These are phyloP conservation scores for Sanguinoderma infundibulare DNA, from an alignment of 1,284 basidiomycete genomes.

Conservation along the genomic window DNA sequence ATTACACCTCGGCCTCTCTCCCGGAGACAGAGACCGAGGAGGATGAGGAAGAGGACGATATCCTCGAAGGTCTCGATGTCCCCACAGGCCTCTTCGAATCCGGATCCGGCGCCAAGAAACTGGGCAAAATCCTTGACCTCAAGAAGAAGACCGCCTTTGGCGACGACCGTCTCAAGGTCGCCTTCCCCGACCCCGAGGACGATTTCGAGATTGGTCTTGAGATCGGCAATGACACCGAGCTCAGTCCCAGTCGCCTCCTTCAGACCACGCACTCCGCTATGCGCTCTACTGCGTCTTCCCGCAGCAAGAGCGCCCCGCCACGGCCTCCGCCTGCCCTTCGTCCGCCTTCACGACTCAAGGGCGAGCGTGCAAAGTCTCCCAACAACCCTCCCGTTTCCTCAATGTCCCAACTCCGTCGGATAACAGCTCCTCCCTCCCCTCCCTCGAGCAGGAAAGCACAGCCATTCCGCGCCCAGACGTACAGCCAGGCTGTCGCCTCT, in stretches of 20 bases:
- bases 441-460: slow-evolving; percentile 55
- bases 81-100: slow-evolving; percentile 76
- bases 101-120: slow-evolving; percentile 63
- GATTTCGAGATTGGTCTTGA: slow-evolving; percentile 83
- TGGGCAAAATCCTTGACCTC: slow-evolving; percentile 73
- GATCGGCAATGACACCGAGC: slow-evolving; percentile 78
- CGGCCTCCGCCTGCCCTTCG: slow-evolving; percentile 49
- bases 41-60: slow-evolving; percentile 68
- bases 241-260: slow-evolving; percentile 74
- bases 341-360: slow-evolving; percentile 62
- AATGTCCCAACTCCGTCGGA: slow-evolving; percentile 65
- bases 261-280: slow-evolving; percentile 52
- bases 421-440: slow-evolving; percentile 53
- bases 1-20: slow-evolving; percentile 66
- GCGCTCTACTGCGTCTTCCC: slow-evolving; percentile 41
- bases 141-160: slow-evolving; percentile 65
- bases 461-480: slow-evolving; percentile 58
- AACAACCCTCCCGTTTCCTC: slow-evolving; percentile 68
- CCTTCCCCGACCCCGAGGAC: slow-evolving; percentile 71
- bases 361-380: slow-evolving; percentile 72
- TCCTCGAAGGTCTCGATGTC: slow-evolving; percentile 79
- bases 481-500: slow-evolving; percentile 57
- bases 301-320: slow-evolving; percentile 57
- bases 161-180: slow-evolving; percentile 54
- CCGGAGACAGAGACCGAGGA: slow-evolving; percentile 74